A percentile compares a stretch with the other conserved stretches of the same genome.
Conservation (phyloP, 176 grass and related monocot genomes). For the Triticum aestivum region IWGSC_CS_RefSeq_v2.1 NC_057808.1:207159217-207159716, state of each 20-base stretch:
- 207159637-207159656: background rate
- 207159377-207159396: no score
- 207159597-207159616: background rate
- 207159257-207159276: background rate
- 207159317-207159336: background rate
- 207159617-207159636: background rate
- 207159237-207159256: background rate
- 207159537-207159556: background rate
- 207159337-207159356: background rate
- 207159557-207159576: background rate
- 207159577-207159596: background rate
- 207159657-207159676: background rate
- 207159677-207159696: background rate
- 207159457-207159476: no score
- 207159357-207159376: background rate
- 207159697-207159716: background rate
- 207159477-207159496: no score
- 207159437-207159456: no score
- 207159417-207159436: no score
- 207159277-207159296: background rate
- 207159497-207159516: background rate
- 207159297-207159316: background rate
- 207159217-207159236: background rate
- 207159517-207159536: background rate
- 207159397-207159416: no score